phyloP scores from a whole-genome alignment of 2,329 filamentous ascomycete genomes.

The Trichoderma atrobrunneum region DNA sequence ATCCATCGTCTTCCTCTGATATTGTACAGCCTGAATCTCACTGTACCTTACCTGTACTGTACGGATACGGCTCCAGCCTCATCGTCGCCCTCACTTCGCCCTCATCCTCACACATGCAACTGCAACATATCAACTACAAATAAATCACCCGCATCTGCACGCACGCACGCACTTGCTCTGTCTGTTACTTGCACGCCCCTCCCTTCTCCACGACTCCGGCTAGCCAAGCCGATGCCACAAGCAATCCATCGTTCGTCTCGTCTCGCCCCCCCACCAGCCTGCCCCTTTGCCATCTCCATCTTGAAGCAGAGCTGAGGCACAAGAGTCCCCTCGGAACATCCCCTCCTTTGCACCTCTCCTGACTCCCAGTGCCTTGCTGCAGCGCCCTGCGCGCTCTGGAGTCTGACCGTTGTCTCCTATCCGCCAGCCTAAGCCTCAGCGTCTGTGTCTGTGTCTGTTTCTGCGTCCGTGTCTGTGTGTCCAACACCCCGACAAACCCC shows the following conservation, averaged over 20 bases:
- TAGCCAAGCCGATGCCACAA: conserved; percentile 15
- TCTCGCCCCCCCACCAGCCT: conserved; percentile 13
- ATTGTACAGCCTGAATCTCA: background rate
- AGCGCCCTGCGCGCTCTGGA: conserved; percentile 13
- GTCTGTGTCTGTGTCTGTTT: background rate
- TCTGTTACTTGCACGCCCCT: conserved; percentile 3
- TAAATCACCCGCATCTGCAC: background rate
- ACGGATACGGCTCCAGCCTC: background rate
- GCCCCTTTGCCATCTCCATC: conserved; percentile 19
- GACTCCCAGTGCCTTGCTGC: conserved; percentile 12
- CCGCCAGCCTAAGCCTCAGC: background rate
- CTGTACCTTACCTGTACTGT: background rate
- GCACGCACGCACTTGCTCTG: conserved; percentile 3
- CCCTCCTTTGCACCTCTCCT: conserved; percentile 9
- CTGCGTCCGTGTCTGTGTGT: background rate
- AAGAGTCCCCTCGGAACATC: background rate
- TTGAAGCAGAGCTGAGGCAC: conserved; percentile 12
- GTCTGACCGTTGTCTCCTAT: conserved; percentile 15
- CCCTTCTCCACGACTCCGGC: conserved; percentile 17
- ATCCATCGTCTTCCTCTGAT: background rate
- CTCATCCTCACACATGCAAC: background rate
- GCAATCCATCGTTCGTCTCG: conserved; percentile 16
- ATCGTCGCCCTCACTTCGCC: background rate
- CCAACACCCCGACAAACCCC: conserved; percentile 26
- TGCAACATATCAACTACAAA: background rate